phyloP scores from a whole-genome alignment of 768 basidiomycete species.

The Sistotremastrum niveocremeum region DNA sequence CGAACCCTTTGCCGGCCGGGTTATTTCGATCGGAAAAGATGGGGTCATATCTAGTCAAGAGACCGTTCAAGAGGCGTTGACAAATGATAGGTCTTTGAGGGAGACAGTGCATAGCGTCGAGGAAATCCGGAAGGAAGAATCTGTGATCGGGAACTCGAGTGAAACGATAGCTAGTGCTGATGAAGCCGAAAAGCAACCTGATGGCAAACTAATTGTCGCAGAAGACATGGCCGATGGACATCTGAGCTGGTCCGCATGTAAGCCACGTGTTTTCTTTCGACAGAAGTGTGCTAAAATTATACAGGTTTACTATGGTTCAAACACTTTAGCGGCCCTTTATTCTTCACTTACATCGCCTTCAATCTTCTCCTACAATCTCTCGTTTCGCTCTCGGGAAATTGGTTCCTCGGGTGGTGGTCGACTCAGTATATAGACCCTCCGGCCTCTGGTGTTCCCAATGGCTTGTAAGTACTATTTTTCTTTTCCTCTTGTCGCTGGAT shows the following conservation, averaged over 20 bases:
- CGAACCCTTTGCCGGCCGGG: too few species aligned
- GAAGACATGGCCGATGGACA: slow-evolving; percentile 53
- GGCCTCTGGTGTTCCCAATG: slow-evolving; percentile 5
- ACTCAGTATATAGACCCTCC: slow-evolving; percentile 5
- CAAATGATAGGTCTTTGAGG: slow-evolving; percentile 11
- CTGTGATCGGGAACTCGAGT: slow-evolving; percentile 8
- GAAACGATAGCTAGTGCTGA: slow-evolving; percentile 5
- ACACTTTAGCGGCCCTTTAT: neutral
- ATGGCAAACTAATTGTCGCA: slow-evolving; percentile 48
- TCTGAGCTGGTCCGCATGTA: slow-evolving; percentile 36
- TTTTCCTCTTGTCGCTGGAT: too few species aligned
- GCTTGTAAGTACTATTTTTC: slow-evolving; percentile 4
- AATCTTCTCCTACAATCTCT: neutral
- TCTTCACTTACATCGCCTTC: neutral
- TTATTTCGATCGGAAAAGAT: too few species aligned
- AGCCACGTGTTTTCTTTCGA: slow-evolving; percentile 9
- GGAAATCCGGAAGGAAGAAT: slow-evolving; percentile 9
- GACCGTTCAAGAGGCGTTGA: slow-evolving; percentile 22
- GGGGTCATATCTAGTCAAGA: slow-evolving; percentile 3
- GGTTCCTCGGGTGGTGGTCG: slow-evolving; percentile 10
- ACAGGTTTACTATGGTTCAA: neutral
- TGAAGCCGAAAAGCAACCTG: slow-evolving; percentile 12
- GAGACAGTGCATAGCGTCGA: slow-evolving; percentile 9
- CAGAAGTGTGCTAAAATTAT: too few species aligned
- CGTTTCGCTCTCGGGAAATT: neutral